Evolutionary conservation across 352 stramenopile species (phyloP), one percentile per base, ranked within the genome.

Genomic region (Phytophthora cryptogea): DNA sequence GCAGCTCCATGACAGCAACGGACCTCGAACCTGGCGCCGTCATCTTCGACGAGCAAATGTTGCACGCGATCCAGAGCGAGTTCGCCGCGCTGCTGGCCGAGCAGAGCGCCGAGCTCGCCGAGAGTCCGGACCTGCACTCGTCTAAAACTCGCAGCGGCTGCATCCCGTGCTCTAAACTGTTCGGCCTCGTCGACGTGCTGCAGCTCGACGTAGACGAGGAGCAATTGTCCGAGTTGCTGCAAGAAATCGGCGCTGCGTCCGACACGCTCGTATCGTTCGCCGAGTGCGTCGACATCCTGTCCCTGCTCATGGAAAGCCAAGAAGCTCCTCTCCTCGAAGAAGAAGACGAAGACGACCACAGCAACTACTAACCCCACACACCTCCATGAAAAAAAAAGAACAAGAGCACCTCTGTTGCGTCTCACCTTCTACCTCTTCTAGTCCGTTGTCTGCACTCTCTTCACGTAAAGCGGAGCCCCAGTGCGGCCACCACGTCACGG

Each of bases 221-320:
- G 0, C 63, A 88, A 48, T 42, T 92, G n/a, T 11, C 68, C 13
- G 66, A 71, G 14, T 76, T 95, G 8, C 59, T 95, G 35, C 55
- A 82, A 20, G 84, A 96, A 68, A 75, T 96, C 42, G 80, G 84
- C 48, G 86, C 82, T n/a, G 67, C 72, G 2, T 36, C 56, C 3
- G 75, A 87, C 49, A 92, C 88, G 13, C 67, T 78, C 26, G 86
- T 96, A 33, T 88, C 81, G 27, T 90, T 96, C 52, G 80, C 82
- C 30, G 88, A 96, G 65, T 93, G 88, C 62, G 83, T 92, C 28
- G 88, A 96, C 59, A 93, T 96, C 40, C 51, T 95, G 35, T 90
- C 83, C 30, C 57, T 94, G 41, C 70, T 94, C 11, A 76, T 78
- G n/a, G 80, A 89, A 63, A 86, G 63, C 20, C 53, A 69, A 31